A percentile compares a stretch with the other conserved stretches of the same genome.
These are phyloP conservation scores for Colletotrichum eremochloae DNA, from an alignment of 2,329 filamentous ascomycete species.

Conservation along the genomic window DNA sequence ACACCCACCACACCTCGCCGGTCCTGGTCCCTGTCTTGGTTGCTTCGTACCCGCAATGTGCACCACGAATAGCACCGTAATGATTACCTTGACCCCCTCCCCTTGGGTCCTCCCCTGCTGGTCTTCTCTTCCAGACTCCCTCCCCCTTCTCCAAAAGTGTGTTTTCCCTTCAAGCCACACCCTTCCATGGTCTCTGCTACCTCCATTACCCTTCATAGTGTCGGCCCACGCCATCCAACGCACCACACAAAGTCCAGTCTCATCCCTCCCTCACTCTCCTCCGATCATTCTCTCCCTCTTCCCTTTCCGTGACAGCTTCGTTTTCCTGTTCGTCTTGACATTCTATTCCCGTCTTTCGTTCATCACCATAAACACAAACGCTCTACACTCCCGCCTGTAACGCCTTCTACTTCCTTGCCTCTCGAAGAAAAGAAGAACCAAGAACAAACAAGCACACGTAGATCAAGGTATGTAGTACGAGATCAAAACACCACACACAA, in stretches of 20 bases:
- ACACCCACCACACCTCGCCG: constrained; percentile 4
- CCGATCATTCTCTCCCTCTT: constrained; percentile 34
- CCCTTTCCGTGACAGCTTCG: constrained; percentile 42
- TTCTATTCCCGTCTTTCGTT: constrained; percentile 57
- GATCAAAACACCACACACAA: constrained; percentile 1
- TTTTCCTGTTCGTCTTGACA: constrained; percentile 40
- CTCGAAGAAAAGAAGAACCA: constrained; percentile 19
- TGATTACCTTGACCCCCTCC: constrained; percentile 37
- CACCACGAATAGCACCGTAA: constrained; percentile 41
- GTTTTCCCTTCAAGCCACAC: constrained; percentile 42
- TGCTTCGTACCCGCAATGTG: constrained; percentile 38
- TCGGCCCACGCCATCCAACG: constrained; percentile 15
- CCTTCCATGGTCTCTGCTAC: constrained; percentile 4
- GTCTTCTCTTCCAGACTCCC: constrained; percentile 12
- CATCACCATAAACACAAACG: constrained; percentile 31
- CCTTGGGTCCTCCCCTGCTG: constrained; percentile 28
- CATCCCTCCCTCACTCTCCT: constrained; percentile 34
- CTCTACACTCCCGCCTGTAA: constrained; percentile 44
- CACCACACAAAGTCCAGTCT: constrained; percentile 38
- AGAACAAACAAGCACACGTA: constrained; percentile 25
- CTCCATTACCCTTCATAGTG: constrained; percentile 20
- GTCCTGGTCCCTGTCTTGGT: constrained; percentile 36
- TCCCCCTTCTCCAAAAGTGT: constrained; percentile 33
- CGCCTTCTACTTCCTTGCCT: constrained; percentile 44
- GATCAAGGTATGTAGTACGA: constrained; percentile 37